Conservation (phyloP, 495 filamentous ascomycete genomes). For the Pseudomonodictys pantanalensis region DNA sequence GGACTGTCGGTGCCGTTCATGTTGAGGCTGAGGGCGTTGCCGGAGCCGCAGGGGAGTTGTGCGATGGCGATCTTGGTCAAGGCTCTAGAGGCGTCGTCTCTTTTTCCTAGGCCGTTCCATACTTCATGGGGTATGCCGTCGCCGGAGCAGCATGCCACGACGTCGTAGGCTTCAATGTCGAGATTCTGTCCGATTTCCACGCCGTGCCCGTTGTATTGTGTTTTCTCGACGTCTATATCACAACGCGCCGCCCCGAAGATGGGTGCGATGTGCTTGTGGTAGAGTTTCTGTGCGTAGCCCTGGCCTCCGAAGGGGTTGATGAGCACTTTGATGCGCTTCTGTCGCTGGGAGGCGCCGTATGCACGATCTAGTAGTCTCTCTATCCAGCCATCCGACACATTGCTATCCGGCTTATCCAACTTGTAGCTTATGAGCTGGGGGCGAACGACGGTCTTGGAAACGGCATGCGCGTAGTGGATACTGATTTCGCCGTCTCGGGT, state of each 20-base stretch:
- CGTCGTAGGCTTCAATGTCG: constrained; percentile 77
- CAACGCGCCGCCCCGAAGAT: constrained; percentile 81
- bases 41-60: constrained; percentile 88
- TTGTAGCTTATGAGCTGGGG: constrained; percentile 60
- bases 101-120: constrained; percentile 84
- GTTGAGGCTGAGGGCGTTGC: constrained; percentile 92
- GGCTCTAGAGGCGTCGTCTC: constrained; percentile 69
- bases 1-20: constrained; percentile 76
- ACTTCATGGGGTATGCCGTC: constrained; percentile 92
- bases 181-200: constrained; percentile 70
- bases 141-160: constrained; percentile 84
- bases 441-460: constrained; percentile 56
- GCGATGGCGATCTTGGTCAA: constrained; percentile 76
- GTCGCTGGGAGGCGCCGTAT: constrained; percentile 68
- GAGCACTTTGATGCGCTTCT: constrained; percentile 78
- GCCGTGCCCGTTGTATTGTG: constrained; percentile 71
- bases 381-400: constrained; percentile 58
- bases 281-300: constrained; percentile 71
- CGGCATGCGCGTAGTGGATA: constrained; percentile 66
- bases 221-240: constrained; percentile 70
- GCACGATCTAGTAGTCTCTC: constrained; percentile 61
- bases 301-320: constrained; percentile 90
- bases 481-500: constrained; percentile 57
- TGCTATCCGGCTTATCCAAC: constrained; percentile 52
- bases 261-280: constrained; percentile 71